A percentile compares a stretch with the other conserved stretches of the same genome.
Conservation (phyloP, 768 basidiomycete genomes). For the Termitomyces sp. region DNA sequence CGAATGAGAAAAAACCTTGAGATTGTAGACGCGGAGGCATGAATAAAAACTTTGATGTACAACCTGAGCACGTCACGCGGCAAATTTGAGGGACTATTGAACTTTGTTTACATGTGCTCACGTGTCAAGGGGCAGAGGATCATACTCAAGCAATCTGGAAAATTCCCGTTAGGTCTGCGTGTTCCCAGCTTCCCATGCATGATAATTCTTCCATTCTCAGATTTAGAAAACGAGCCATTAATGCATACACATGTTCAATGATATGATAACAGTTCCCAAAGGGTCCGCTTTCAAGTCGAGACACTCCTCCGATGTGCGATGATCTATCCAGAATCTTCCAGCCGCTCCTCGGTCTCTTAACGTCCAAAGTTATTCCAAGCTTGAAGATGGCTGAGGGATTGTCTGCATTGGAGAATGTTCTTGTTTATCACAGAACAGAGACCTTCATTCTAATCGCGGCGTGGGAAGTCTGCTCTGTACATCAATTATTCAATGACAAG, state of each 20-base stretch:
- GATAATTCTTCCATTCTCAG: neutral
- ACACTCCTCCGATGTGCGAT: neutral
- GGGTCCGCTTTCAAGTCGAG: neutral
- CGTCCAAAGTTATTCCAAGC: neutral
- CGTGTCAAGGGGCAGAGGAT: constrained; percentile 1
- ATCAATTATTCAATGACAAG: neutral
- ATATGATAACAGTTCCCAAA: neutral
- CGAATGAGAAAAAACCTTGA: constrained; percentile 48
- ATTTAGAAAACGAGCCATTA: neutral
- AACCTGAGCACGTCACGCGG: constrained; percentile 1
- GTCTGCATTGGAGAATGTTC: neutral
- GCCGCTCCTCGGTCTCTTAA: neutral
- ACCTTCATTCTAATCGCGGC: neutral
- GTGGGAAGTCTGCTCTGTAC: neutral
- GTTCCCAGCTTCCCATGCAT: neutral
- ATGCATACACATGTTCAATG: neutral
- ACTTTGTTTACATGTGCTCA: constrained; percentile 17
- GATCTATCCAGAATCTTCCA: neutral
- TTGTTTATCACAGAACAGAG: neutral
- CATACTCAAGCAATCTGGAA: too few species aligned
- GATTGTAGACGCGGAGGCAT: constrained; percentile 50
- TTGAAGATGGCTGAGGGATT: neutral
- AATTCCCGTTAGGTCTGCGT: neutral
- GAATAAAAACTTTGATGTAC: constrained; percentile 26
- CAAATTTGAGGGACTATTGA: constrained; percentile 35